These are phyloP conservation scores for Suillus subaureus DNA, from an alignment of 768 basidiomycete species.

Conservation along the genomic window DNA sequence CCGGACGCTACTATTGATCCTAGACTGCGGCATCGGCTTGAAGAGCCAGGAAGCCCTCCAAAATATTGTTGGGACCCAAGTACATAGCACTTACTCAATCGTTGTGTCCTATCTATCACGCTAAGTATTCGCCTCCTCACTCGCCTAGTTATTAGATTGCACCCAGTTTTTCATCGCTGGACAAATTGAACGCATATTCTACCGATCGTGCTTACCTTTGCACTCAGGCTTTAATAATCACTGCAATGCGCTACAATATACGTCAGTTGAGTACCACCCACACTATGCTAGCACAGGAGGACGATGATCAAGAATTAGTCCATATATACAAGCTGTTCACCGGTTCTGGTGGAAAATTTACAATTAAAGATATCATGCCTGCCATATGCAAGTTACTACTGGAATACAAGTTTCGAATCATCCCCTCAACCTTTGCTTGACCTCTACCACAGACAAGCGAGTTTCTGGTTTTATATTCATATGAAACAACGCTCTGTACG, in stretches of 20 bases:
- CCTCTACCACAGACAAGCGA: background rate
- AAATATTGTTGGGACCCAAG: constrained; percentile 12
- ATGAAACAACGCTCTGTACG: constrained; percentile 37
- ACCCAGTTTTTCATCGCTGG: background rate
- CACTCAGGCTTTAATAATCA: background rate
- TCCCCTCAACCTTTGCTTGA: background rate
- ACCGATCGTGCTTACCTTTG: background rate
- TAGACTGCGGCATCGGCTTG: constrained; percentile 31
- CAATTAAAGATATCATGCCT: background rate
- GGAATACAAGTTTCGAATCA: background rate
- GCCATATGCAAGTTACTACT: background rate
- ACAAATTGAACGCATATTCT: background rate
- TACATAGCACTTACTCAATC: constrained; percentile 6
- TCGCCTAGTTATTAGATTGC: background rate
- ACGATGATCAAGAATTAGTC: background rate
- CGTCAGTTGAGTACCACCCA: background rate
- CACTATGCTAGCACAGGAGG: background rate
- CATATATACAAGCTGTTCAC: background rate
- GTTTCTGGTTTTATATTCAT: background rate
- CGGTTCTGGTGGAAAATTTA: background rate
- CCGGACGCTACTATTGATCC: constrained; percentile 31
- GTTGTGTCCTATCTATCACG: background rate
- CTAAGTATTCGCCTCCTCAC: constrained; percentile 5
- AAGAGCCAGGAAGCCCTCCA: constrained; percentile 32
- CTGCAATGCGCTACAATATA: background rate